Evolutionary conservation across 345 rosid species (phyloP).

Genomic region (Cardiospermum halicacabum): DNA sequence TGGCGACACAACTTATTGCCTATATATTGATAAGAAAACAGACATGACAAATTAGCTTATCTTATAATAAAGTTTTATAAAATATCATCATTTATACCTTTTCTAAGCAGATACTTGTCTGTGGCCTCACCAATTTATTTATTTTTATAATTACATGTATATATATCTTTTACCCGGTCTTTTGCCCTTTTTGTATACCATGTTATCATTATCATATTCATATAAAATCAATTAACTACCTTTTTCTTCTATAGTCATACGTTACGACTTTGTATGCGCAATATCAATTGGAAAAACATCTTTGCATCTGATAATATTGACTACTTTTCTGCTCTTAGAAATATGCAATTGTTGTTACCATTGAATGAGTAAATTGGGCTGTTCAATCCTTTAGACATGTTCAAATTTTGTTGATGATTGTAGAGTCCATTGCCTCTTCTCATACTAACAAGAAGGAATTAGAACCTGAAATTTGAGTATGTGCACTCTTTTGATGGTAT

Average conservation of each 20-base stretch:
- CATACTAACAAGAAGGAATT: not conserved
- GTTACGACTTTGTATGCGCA: not conserved
- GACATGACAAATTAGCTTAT: constrained; percentile 2
- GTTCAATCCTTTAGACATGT: not conserved
- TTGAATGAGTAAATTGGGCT: not conserved
- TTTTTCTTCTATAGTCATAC: not conserved
- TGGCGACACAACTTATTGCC: not conserved
- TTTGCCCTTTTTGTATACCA: not conserved
- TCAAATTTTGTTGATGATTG: not conserved
- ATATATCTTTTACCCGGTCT: not conserved
- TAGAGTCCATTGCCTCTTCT: not conserved
- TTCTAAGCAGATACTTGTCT: too few relatives aligned
- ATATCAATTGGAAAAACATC: not conserved
- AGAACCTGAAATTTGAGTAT: not conserved
- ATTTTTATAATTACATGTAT: not conserved
- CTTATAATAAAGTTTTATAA: not conserved
- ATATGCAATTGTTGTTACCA: not conserved
- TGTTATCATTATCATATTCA: not conserved
- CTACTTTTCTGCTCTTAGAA: not conserved
- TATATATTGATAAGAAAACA: not conserved
- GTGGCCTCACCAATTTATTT: not conserved
- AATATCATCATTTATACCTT: too few relatives aligned
- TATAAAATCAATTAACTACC: not conserved
- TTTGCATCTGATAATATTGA: not conserved
- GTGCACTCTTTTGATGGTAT: not conserved